These are phyloP conservation scores for Niveomyces coronatus DNA, from an alignment of 2,329 filamentous ascomycete species.

Conservation along the genomic window DNA sequence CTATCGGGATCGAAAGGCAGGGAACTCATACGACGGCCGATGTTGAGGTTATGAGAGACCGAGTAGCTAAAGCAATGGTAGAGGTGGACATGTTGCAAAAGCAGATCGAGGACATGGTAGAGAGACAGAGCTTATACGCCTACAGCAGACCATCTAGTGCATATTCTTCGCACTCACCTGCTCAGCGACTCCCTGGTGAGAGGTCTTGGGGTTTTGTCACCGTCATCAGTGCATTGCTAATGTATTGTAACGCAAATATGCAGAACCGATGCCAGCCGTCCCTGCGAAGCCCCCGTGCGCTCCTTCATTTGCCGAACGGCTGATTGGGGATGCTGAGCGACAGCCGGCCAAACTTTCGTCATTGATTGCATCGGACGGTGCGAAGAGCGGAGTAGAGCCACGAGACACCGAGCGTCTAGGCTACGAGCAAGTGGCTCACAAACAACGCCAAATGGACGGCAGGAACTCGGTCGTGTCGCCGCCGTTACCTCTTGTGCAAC, in stretches of 20 bases:
- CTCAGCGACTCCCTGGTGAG: slow-evolving; percentile 22
- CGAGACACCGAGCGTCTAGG: background rate
- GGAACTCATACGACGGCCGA: slow-evolving; percentile 36
- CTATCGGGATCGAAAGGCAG: slow-evolving; percentile 28
- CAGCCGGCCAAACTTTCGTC: slow-evolving; percentile 20
- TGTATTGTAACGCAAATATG: slow-evolving; percentile 14
- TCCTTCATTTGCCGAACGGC: slow-evolving; percentile 46
- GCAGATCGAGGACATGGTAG: slow-evolving; percentile 49
- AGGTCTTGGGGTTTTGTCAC: slow-evolving; percentile 2
- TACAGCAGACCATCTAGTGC: slow-evolving; percentile 43
- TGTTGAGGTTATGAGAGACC: slow-evolving; percentile 41
- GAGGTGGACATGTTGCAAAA: slow-evolving; percentile 49
- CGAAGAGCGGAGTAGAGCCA: slow-evolving; percentile 14
- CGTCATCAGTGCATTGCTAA: background rate
- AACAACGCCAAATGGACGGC: background rate
- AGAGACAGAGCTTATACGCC: slow-evolving; percentile 48
- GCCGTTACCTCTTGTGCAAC: slow-evolving; percentile 46
- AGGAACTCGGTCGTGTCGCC: slow-evolving; percentile 27
- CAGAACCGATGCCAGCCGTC: slow-evolving; percentile 44
- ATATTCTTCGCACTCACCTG: slow-evolving; percentile 34
- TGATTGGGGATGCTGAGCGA: slow-evolving; percentile 36
- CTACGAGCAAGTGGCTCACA: slow-evolving; percentile 11
- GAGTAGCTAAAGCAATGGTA: slow-evolving; percentile 45
- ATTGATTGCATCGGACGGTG: slow-evolving; percentile 14
- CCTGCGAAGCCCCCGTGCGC: slow-evolving; percentile 46